Evolutionary conservation across 305 asterid species (phyloP).

Genomic region (Petunia hybrid): DNA sequence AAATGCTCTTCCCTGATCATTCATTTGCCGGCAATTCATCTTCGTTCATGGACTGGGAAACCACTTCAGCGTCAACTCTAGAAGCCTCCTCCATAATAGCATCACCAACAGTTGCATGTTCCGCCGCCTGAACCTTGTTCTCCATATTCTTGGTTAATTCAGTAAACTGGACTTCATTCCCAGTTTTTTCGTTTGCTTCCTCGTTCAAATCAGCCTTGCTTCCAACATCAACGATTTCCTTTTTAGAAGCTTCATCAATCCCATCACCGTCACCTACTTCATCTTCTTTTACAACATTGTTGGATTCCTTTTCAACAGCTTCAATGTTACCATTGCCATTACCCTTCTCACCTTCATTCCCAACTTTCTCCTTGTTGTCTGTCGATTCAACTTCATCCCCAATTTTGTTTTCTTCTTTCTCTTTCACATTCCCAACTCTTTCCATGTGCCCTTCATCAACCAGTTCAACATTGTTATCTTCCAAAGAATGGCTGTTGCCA

Average conservation of each 20-base stretch:
- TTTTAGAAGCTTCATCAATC: conserved; percentile 17
- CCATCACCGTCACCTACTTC: conserved; percentile 4
- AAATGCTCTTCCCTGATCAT: conserved; percentile 43
- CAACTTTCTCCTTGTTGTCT: conserved; percentile 9
- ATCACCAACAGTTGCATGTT: conserved; percentile 26
- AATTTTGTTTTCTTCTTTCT: conserved; percentile 33
- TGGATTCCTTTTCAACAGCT: conserved; percentile 34
- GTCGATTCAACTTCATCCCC: conserved; percentile 27
- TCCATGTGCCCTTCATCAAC: conserved; percentile 43
- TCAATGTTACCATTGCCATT: conserved; percentile 11
- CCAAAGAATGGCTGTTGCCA: conserved; percentile 59
- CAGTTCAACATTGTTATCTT: conserved; percentile 57
- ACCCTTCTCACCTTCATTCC: conserved; percentile 20
- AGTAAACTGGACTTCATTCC: conserved; percentile 22
- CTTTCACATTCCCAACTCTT: conserved; percentile 41
- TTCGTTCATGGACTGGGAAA: conserved; percentile 30
- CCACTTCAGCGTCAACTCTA: conserved; percentile 13
- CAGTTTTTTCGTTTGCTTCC: conserved; percentile 26
- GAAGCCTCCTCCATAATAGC: conserved; percentile 36
- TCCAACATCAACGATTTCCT: conserved; percentile 32
- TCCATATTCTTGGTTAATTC: conserved; percentile 29
- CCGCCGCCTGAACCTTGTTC: conserved; percentile 22
- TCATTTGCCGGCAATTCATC: conserved; percentile 29
- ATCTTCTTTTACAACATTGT: conserved; percentile 14
- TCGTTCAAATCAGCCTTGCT: conserved; percentile 29